These are phyloP conservation scores for Sclerotinia trifoliorum DNA, from an alignment of 2,329 filamentous ascomycete species.

Conservation along the genomic window DNA sequence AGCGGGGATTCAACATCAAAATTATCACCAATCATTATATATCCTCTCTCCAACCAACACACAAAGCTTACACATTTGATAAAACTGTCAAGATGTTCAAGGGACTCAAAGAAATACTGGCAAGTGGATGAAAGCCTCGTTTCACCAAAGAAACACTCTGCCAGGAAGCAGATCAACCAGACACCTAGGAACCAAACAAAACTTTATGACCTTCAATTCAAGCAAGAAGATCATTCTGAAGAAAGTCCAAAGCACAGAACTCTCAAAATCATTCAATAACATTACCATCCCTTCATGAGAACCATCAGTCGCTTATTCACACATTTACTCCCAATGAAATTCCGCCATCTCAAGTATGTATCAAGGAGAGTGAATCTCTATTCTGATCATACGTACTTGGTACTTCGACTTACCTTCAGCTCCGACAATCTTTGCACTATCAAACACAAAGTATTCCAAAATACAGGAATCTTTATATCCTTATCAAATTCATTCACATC, in stretches of 20 bases:
- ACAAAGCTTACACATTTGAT: background rate
- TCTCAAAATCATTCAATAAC: background rate
- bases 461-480: background rate
- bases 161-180: no score
- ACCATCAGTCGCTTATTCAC: background rate
- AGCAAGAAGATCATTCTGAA: background rate
- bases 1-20: background rate
- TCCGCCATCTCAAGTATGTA: background rate
- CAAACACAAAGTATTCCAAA: background rate
- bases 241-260: background rate
- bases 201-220: background rate
- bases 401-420: background rate
- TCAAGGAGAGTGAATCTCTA: background rate
- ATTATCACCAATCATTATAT: background rate
- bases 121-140: background rate
- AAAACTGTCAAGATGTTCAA: background rate
- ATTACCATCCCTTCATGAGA: background rate
- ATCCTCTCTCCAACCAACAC: background rate
- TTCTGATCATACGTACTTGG: background rate
- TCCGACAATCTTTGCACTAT: background rate
- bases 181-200: background rate
- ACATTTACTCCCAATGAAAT: background rate
- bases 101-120: background rate
- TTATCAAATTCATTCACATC: background rate
- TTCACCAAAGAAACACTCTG: background rate